Percentiles rank a stretch among this genome's conserved stretches.
Conservation (phyloP, 495 filamentous ascomycete genomes). For the Aspergillus saccharolyticus region DNA sequence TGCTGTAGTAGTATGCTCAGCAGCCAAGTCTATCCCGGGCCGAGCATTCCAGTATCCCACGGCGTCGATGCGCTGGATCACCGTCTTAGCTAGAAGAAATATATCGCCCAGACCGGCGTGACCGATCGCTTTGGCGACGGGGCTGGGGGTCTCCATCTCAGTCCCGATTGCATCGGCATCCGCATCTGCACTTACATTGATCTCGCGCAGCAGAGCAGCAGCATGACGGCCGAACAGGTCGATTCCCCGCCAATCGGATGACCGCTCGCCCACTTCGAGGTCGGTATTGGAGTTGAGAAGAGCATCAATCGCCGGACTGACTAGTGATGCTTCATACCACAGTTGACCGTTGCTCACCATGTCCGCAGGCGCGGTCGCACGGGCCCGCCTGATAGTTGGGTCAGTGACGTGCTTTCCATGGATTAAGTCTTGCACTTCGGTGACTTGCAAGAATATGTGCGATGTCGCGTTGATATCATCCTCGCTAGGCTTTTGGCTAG, state of each 20-base stretch:
- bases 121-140: slow-evolving; percentile 24
- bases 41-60: slow-evolving; percentile 31
- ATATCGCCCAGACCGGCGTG: slow-evolving; percentile 30
- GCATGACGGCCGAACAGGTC: slow-evolving; percentile 26
- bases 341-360: slow-evolving; percentile 31
- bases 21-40: slow-evolving; percentile 6
- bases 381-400: slow-evolving; percentile 18
- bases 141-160: not conserved
- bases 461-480: not conserved
- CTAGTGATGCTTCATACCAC: slow-evolving; percentile 43
- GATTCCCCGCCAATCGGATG: slow-evolving; percentile 22
- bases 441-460: slow-evolving; percentile 34
- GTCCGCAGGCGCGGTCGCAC: slow-evolving; percentile 14
- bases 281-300: slow-evolving; percentile 25
- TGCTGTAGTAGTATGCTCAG: not conserved
- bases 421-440: slow-evolving; percentile 38
- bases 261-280: slow-evolving; percentile 31
- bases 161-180: too few species aligned
- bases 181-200: not conserved
- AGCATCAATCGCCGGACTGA: slow-evolving; percentile 25
- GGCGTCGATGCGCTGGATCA: slow-evolving; percentile 35
- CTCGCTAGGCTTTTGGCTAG: not conserved
- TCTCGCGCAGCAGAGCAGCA: not conserved
- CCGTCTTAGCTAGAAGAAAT: slow-evolving; percentile 21
- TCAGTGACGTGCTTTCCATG: slow-evolving; percentile 12